Percentiles rank a stretch among this genome's conserved stretches.
These are phyloP conservation scores for Pseudogymnoascus sp. DNA, from an alignment of 2,329 filamentous ascomycete genomes.

Conservation along the genomic window DNA sequence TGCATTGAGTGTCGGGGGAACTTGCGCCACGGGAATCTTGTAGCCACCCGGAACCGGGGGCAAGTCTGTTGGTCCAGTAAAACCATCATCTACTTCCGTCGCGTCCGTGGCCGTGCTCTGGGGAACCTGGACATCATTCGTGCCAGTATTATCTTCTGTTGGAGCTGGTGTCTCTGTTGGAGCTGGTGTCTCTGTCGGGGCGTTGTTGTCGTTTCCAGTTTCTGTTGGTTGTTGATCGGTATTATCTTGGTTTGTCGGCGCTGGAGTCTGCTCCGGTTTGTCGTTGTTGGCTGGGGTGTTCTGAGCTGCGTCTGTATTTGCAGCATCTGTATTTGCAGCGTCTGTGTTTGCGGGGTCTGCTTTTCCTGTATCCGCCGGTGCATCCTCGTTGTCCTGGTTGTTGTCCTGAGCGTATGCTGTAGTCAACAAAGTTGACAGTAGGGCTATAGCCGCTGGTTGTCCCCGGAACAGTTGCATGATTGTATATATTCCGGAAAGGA, in stretches of 20 bases:
- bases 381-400: not conserved
- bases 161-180: constrained; percentile 6
- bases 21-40: constrained; percentile 61
- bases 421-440: constrained; percentile 3
- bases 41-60: constrained; percentile 49
- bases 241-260: constrained; percentile 15
- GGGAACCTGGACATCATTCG: constrained; percentile 6
- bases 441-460: not conserved
- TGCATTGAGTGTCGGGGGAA: constrained; percentile 76
- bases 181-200: not conserved
- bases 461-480: constrained; percentile 2
- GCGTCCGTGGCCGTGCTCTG: constrained; percentile 16
- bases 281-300: constrained; percentile 13
- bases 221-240: not conserved
- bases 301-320: constrained; percentile 17
- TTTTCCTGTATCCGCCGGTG: not conserved
- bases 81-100: constrained; percentile 11
- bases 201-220: not conserved
- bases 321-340: not conserved
- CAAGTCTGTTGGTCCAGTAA: constrained; percentile 25
- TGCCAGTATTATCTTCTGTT: constrained; percentile 13
- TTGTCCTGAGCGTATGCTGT: not conserved
- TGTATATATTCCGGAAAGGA: not conserved
- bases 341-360: constrained; percentile 15
- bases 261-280: constrained; percentile 16